Evolutionary conservation across 1,284 basidiomycete genomes (phyloP).

Genomic region (Inonotus hispidus): DNA sequence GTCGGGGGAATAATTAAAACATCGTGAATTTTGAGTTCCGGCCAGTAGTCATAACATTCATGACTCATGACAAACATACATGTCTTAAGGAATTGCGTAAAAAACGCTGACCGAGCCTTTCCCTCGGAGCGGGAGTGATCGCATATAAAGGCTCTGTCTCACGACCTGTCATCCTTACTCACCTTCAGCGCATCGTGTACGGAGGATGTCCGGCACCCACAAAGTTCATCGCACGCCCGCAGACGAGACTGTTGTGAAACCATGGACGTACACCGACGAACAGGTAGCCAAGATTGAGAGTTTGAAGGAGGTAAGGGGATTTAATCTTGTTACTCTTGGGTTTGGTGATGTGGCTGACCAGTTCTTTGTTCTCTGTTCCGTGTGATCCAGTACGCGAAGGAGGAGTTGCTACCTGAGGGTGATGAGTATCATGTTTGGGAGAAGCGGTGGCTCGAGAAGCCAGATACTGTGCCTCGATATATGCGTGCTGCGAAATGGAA

Average conservation of each 20-base stretch:
- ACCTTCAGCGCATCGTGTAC: background rate
- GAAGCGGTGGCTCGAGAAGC: constrained; percentile 63
- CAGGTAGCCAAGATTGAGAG: constrained; percentile 56
- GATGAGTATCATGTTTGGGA: constrained; percentile 77
- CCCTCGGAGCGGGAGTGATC: no score
- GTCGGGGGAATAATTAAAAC: background rate
- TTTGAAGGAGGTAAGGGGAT: constrained; percentile 49
- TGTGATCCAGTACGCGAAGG: constrained; percentile 53
- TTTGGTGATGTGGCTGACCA: background rate
- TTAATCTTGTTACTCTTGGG: background rate
- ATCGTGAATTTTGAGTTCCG: no score
- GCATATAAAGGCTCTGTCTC: no score
- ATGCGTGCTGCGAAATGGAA: constrained; percentile 85
- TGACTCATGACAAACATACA: background rate
- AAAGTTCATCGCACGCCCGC: constrained; percentile 42
- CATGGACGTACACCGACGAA: constrained; percentile 55
- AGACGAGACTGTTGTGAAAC: constrained; percentile 42
- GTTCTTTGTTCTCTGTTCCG: background rate
- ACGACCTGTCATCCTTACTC: background rate
- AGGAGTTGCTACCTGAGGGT: constrained; percentile 53
- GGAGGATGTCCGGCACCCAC: constrained; percentile 34
- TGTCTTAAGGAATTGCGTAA: background rate
- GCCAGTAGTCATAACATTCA: no score
- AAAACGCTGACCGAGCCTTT: background rate
- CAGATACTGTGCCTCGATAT: constrained; percentile 74